A percentile compares a stretch with the other conserved stretches of the same genome.
These are phyloP conservation scores for Xylariaceae sp. DNA, from an alignment of 2,329 filamentous ascomycete genomes.

Conservation along the genomic window DNA sequence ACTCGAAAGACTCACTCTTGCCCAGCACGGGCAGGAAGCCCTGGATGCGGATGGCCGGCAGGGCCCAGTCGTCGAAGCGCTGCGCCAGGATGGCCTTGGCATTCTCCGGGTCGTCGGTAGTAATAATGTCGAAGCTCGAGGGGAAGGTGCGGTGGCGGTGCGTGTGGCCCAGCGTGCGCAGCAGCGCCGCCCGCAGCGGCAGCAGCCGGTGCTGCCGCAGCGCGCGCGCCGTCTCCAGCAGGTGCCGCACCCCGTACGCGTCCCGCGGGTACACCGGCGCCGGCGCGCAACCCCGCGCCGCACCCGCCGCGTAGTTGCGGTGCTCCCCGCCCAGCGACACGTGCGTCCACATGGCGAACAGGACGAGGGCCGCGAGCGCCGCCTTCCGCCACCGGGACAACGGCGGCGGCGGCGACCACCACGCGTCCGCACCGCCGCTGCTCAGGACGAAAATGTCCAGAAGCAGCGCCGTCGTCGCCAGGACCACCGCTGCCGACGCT, in stretches of 20 bases:
- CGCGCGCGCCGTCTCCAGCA: constrained; percentile 11
- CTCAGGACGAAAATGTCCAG: constrained; percentile 9
- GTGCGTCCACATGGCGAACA: constrained; percentile 11
- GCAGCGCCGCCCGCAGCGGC: constrained; percentile 4
- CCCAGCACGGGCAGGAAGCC: constrained; percentile 39
- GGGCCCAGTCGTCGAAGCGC: constrained; percentile 40
- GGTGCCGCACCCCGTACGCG: constrained; percentile 16
- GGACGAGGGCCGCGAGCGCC: constrained; percentile 4
- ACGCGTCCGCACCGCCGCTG: too few species aligned
- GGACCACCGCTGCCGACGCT: constrained; percentile 1
- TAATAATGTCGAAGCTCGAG: constrained; percentile 7
- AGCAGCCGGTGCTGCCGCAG: constrained; percentile 15
- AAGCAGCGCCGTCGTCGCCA: constrained; percentile 5
- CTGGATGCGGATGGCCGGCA: constrained; percentile 30
- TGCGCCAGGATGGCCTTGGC: constrained; percentile 47
- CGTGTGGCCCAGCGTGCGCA: constrained; percentile 15
- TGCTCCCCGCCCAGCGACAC: constrained; percentile 10
- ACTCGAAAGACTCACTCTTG: constrained; percentile 18
- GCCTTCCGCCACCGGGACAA: constrained; percentile 1
- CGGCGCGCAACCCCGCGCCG: constrained; percentile 12
- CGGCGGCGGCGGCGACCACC: constrained; percentile 5
- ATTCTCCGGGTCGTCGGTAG: constrained; percentile 31
- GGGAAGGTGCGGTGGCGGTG: constrained; percentile 18
- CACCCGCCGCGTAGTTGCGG: constrained; percentile 12
- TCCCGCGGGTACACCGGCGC: constrained; percentile 14